A percentile compares a stretch with the other conserved stretches of the same genome.
phyloP scores from a whole-genome alignment of 164 flowering plant genomes.

The Brasenia schreberi region DNA sequence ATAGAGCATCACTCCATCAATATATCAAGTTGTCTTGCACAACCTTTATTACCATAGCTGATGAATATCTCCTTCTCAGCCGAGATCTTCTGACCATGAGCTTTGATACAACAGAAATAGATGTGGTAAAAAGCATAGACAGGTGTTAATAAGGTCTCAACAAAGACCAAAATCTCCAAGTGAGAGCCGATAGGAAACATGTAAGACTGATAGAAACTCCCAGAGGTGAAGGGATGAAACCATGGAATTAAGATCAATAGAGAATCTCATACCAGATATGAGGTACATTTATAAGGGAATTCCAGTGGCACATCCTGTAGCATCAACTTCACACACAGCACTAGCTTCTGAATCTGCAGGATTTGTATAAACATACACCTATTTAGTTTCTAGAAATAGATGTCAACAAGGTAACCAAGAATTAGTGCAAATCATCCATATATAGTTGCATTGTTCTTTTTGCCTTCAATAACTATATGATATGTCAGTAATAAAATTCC shows the following conservation, averaged over 20 bases:
- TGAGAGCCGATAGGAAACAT: too few species aligned
- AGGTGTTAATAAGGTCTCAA: too few species aligned
- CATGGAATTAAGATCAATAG: not conserved
- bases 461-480: too few species aligned
- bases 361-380: not conserved
- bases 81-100: not conserved
- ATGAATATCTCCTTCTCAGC: slow-evolving; percentile 67
- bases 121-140: too few species aligned
- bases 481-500: too few species aligned
- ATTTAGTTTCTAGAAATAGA: too few species aligned
- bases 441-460: too few species aligned
- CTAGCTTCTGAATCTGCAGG: slow-evolving; percentile 49
- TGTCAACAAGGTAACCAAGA: too few species aligned
- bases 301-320: slow-evolving; percentile 54
- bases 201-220: not conserved
- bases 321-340: slow-evolving; percentile 97
- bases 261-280: slow-evolving; percentile 47
- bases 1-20: too few species aligned
- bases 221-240: not conserved
- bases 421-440: too few species aligned
- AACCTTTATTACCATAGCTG: slow-evolving; percentile 96
- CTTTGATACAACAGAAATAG: not conserved
- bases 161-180: too few species aligned
- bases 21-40: too few species aligned
- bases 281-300: slow-evolving; percentile 84